Evolutionary conservation across 2,329 filamentous ascomycete genomes (phyloP).

Genomic region (Colletotrichum sp.): DNA sequence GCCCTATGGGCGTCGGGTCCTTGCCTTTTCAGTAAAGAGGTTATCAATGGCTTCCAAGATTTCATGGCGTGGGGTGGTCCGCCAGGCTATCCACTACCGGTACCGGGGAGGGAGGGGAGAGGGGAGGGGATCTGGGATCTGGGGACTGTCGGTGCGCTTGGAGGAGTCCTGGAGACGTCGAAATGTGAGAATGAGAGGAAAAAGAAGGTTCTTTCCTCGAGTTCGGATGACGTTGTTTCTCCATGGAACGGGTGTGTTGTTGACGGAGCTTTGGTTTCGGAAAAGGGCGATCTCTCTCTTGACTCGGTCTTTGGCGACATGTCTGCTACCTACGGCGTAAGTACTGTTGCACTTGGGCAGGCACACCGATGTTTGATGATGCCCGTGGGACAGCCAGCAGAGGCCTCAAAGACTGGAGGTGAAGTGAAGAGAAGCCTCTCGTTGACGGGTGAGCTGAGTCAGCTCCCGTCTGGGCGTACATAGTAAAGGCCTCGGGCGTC

Average conservation of each 20-base stretch:
- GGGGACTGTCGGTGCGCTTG: not conserved
- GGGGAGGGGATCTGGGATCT: not conserved
- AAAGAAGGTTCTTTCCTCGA: not conserved
- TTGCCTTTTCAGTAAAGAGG: not conserved
- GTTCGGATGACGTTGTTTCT: constrained; percentile 18
- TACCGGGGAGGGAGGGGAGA: not conserved
- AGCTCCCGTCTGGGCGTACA: not conserved
- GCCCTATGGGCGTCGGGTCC: not conserved
- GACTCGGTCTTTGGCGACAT: not conserved
- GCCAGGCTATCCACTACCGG: not conserved
- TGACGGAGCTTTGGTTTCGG: not conserved
- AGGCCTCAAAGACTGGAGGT: not conserved
- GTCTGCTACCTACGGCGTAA: not conserved
- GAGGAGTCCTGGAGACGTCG: not conserved
- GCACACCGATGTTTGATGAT: not conserved
- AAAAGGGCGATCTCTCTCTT: not conserved
- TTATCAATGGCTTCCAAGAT: constrained; percentile 1
- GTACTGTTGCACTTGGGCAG: not conserved
- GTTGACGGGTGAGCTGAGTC: not conserved
- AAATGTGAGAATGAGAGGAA: not conserved
- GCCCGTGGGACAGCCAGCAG: not conserved
- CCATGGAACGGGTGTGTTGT: not conserved
- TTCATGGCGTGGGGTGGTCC: not conserved
- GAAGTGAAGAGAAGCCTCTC: not conserved
- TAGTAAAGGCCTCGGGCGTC: not conserved